phyloP scores from a whole-genome alignment of 1,284 basidiomycete species.

The Boletus hoseneyae region DNA sequence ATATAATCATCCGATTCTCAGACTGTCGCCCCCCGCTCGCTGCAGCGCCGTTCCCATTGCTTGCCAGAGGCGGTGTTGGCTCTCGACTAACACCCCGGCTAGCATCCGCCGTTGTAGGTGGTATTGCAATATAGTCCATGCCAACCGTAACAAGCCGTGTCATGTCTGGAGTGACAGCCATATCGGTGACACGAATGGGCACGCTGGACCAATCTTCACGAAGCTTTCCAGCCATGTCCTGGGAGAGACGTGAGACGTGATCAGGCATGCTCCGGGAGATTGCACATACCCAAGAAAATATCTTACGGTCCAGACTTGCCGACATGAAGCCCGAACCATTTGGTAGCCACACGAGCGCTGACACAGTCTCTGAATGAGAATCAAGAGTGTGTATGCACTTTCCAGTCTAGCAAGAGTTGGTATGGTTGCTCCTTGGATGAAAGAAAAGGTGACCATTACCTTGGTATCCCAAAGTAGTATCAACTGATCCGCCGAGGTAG shows the following conservation, averaged over 20 bases:
- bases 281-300: slow-evolving; percentile 80
- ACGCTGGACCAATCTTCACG: slow-evolving; percentile 67
- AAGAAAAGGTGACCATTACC: slow-evolving; percentile 41
- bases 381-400: slow-evolving; percentile 61
- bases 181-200: slow-evolving; percentile 86
- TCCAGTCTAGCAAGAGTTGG: slow-evolving; percentile 53
- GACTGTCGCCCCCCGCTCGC: slow-evolving; percentile 39
- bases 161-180: slow-evolving; percentile 85
- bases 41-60: slow-evolving; percentile 36
- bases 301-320: slow-evolving; percentile 83
- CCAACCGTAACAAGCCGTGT: slow-evolving; percentile 82
- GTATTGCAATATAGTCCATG: slow-evolving; percentile 46
- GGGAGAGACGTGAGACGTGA: slow-evolving; percentile 19
- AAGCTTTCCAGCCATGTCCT: slow-evolving; percentile 75
- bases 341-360: slow-evolving; percentile 84
- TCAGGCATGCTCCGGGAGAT: slow-evolving; percentile 5
- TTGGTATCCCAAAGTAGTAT: slow-evolving; percentile 88
- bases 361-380: slow-evolving; percentile 81
- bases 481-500: slow-evolving; percentile 75
- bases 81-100: slow-evolving; percentile 34
- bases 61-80: slow-evolving; percentile 35
- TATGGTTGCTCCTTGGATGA: not conserved
- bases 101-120: slow-evolving; percentile 31
- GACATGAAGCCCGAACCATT: slow-evolving; percentile 90
- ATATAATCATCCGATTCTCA: slow-evolving; percentile 71